Evolutionary conservation across 768 basidiomycete species (phyloP).

Genomic region (Coprinellus micaceus): DNA sequence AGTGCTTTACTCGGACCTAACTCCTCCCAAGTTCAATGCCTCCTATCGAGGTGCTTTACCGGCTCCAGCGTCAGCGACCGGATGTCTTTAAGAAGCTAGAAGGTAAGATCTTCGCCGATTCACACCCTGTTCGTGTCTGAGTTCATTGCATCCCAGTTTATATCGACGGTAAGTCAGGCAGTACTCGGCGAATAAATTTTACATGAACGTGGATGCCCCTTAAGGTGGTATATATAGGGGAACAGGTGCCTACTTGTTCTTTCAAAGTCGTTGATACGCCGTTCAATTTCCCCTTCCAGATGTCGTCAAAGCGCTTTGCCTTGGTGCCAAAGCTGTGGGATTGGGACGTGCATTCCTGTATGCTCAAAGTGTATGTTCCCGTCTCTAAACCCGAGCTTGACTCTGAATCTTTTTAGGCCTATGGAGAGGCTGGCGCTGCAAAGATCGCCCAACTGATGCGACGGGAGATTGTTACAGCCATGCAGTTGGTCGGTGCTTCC

Average conservation of each 20-base stretch:
- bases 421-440: constrained; percentile 67
- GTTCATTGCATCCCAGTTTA: constrained; percentile 50
- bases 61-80: constrained; percentile 66
- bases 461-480: constrained; percentile 72
- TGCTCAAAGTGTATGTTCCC: constrained; percentile 67
- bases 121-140: constrained; percentile 8
- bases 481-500: constrained; percentile 72
- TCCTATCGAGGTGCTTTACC: constrained; percentile 74
- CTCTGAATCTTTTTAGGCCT: constrained; percentile 47
- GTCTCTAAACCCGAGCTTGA: neutral
- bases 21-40: constrained; percentile 59
- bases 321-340: constrained; percentile 85
- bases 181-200: neutral
- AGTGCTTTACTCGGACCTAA: constrained; percentile 6
- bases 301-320: constrained; percentile 84
- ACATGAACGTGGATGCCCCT: too few relatives aligned
- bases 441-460: constrained; percentile 66
- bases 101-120: constrained; percentile 34
- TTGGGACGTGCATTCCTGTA: constrained; percentile 85
- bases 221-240: constrained; percentile 15
- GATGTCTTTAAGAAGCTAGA: constrained; percentile 71
- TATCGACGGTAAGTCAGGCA: constrained; percentile 60
- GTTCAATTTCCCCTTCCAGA: too few relatives aligned
- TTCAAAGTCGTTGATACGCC: neutral
- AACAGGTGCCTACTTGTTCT: constrained; percentile 8